Percentiles rank a stretch among this genome's conserved stretches.
Evolutionary conservation across 768 basidiomycete genomes (phyloP).

Genomic region (Holtermanniella nyarrowii): DNA sequence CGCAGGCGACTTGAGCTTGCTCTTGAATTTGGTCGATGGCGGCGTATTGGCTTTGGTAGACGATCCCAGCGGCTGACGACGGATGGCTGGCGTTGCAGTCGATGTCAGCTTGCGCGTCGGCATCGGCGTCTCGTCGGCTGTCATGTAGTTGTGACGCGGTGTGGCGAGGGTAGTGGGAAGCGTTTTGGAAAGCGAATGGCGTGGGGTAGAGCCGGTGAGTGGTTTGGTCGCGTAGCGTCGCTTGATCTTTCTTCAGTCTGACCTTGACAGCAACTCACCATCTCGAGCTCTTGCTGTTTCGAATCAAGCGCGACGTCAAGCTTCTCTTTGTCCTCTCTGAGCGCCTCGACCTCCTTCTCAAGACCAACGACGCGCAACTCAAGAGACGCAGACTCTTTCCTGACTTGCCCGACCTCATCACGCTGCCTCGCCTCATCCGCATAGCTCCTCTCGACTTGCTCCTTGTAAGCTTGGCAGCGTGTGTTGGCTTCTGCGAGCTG

Average conservation of each 20-base stretch:
- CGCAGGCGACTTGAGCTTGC: background rate
- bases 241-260: background rate
- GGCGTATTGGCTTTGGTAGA: background rate
- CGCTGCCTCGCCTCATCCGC: background rate
- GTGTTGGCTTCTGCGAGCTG: background rate
- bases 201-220: background rate
- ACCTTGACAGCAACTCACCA: slow-evolving; percentile 56
- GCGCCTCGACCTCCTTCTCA: slow-evolving; percentile 30
- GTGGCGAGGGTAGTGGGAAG: background rate
- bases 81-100: background rate
- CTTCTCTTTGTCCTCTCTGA: slow-evolving; percentile 69
- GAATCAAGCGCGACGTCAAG: slow-evolving; percentile 84
- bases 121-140: background rate
- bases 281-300: slow-evolving; percentile 85
- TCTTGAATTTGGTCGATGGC: background rate
- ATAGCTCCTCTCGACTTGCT: background rate
- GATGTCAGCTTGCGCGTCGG: background rate
- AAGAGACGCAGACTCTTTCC: background rate
- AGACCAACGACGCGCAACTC: background rate
- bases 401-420: background rate
- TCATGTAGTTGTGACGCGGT: background rate
- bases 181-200: background rate
- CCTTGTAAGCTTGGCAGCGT: background rate
- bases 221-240: background rate
- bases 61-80: background rate